A percentile compares a stretch with the other conserved stretches of the same genome.
phyloP scores from a whole-genome alignment of 129 eudicot genomes.

The Scalesia atractyloides region DNA sequence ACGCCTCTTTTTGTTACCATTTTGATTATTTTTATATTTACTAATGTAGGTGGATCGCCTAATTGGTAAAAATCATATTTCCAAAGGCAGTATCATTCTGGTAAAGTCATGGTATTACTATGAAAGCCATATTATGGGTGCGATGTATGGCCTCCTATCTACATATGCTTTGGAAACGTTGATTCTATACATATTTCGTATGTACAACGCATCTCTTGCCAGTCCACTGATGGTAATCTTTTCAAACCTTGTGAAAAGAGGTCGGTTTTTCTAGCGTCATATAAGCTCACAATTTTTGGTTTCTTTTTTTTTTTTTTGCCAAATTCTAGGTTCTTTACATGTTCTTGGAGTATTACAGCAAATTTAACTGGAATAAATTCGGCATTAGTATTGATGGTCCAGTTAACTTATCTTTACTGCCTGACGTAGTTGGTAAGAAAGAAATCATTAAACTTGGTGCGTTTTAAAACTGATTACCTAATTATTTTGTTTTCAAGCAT shows the following conservation, averaged over 20 bases:
- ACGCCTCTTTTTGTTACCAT: too few relatives aligned
- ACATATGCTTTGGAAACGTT: constrained; percentile 88
- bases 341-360: constrained; percentile 72
- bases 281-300: not conserved
- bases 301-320: constrained; percentile 9
- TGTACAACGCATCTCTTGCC: constrained; percentile 50
- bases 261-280: not conserved
- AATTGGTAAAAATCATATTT: too few relatives aligned
- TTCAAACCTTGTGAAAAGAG: not conserved
- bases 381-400: constrained; percentile 75
- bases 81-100: constrained; percentile 62
- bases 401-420: constrained; percentile 51
- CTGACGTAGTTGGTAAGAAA: constrained; percentile 59
- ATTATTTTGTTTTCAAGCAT: not conserved
- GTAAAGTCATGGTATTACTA: constrained; percentile 90
- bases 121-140: constrained; percentile 76
- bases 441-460: constrained; percentile 4
- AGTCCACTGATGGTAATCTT: constrained; percentile 69
- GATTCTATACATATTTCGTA: constrained; percentile 66
- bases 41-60: too few relatives aligned
- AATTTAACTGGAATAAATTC: constrained; percentile 71
- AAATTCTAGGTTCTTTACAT: constrained; percentile 62
- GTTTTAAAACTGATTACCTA: not conserved
- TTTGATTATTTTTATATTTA: too few relatives aligned
- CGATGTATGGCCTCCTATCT: constrained; percentile 70